Evolutionary conservation across 1,139 yeast species (phyloP).

Genomic region (Blastobotrys malaysiensis): DNA sequence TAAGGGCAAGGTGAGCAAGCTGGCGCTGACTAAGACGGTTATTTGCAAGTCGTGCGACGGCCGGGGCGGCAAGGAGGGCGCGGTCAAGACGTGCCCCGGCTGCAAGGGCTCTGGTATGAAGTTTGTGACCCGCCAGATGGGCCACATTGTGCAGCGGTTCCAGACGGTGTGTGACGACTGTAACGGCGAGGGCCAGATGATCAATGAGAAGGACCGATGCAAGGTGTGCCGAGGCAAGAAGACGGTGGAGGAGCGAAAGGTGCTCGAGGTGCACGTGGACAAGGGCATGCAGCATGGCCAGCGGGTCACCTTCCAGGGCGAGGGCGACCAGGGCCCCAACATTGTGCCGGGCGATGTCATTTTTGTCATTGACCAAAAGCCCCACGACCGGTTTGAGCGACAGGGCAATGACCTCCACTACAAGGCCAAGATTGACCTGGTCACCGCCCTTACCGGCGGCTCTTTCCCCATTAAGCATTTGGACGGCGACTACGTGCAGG

Average conservation of each 20-base stretch:
- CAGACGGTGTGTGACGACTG: slow-evolving; percentile 93
- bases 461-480: slow-evolving; percentile 77
- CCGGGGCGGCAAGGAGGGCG: slow-evolving; percentile 91
- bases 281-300: slow-evolving; percentile 98
- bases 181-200: slow-evolving; percentile 86
- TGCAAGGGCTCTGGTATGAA: slow-evolving; percentile 92
- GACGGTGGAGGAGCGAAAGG: slow-evolving; percentile 81
- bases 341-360: slow-evolving; percentile 95
- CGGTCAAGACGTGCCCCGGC: slow-evolving; percentile 77
- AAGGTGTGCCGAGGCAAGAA: slow-evolving; percentile 84
- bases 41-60: slow-evolving; percentile 89
- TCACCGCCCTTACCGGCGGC: slow-evolving; percentile 97
- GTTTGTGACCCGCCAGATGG: slow-evolving; percentile 96
- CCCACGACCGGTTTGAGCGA: slow-evolving; percentile 76
- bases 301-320: slow-evolving; percentile 84
- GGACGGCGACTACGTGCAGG: slow-evolving; percentile 76
- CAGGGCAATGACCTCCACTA: slow-evolving; percentile 83
- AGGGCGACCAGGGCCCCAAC: slow-evolving; percentile 97
- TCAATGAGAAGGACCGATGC: slow-evolving; percentile 88
- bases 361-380: slow-evolving; percentile 83
- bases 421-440: slow-evolving; percentile 82
- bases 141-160: slow-evolving; percentile 97
- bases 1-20: slow-evolving; percentile 91
- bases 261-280: slow-evolving; percentile 88
- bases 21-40: slow-evolving; percentile 89